Evolutionary conservation across 805 yeast species (phyloP).

Genomic region (Candida saitoana): DNA sequence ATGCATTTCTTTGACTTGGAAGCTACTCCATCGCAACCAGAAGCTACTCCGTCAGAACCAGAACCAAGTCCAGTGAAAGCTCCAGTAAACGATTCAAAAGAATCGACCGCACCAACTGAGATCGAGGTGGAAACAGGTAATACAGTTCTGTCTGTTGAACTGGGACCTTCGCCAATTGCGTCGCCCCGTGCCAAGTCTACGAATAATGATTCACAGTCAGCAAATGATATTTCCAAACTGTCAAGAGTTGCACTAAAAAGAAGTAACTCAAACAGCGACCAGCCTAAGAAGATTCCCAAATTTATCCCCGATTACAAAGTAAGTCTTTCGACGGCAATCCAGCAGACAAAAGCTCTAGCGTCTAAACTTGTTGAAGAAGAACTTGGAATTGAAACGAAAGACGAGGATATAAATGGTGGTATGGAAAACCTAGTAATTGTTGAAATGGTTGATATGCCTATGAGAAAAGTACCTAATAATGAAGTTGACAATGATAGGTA

Average conservation of each 20-base stretch:
- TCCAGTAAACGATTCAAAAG: not conserved
- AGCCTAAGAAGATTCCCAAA: slow-evolving; percentile 10
- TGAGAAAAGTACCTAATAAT: slow-evolving; percentile 8
- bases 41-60: no score
- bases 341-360: slow-evolving; percentile 21
- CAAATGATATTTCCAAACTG: not conserved
- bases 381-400: slow-evolving; percentile 19
- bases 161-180: not conserved
- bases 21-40: slow-evolving; percentile 3
- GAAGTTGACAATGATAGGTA: slow-evolving; percentile 5
- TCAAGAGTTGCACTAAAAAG: slow-evolving; percentile 1
- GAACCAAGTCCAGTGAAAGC: not conserved
- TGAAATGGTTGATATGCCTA: slow-evolving; percentile 22
- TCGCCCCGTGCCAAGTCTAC: not conserved
- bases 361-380: slow-evolving; percentile 18
- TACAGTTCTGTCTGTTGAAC: not conserved
- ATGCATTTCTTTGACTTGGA: slow-evolving; percentile 33
- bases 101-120: not conserved
- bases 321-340: slow-evolving; percentile 28
- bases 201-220: not conserved
- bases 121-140: not conserved
- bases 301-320: slow-evolving; percentile 11
- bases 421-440: slow-evolving; percentile 27
- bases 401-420: slow-evolving; percentile 10
- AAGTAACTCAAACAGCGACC: slow-evolving; percentile 2